phyloP scores from a whole-genome alignment of 352 stramenopile species.

The Heterotrichella gracilis region DNA sequence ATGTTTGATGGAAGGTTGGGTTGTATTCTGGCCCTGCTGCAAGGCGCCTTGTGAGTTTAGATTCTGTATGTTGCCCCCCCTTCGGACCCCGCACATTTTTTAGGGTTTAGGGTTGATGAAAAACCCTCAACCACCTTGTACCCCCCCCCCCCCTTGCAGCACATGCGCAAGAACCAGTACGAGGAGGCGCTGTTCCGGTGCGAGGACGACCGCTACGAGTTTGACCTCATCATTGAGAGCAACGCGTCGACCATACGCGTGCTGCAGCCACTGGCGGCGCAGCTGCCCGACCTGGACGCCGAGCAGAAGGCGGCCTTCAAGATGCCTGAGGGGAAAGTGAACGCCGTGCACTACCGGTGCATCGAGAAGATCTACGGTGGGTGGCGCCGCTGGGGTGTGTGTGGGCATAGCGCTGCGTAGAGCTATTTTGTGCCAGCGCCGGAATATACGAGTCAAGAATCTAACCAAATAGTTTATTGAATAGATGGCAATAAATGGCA shows the following conservation, averaged over 20 bases:
- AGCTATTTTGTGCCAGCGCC: not conserved
- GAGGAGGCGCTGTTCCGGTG: conserved; percentile 92
- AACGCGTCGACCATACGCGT: conserved; percentile 67
- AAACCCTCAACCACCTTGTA: too few species aligned
- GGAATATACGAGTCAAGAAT: too few species aligned
- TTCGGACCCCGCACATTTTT: too few species aligned
- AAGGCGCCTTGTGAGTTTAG: too few species aligned
- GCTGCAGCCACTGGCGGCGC: conserved; percentile 62
- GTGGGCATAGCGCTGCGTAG: not conserved
- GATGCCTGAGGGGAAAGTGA: too few species aligned
- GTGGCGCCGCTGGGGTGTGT: not conserved
- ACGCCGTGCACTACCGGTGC: too few species aligned
- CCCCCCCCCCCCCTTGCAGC: too few species aligned
- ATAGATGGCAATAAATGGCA: conserved; percentile 15
- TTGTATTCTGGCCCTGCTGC: too few species aligned
- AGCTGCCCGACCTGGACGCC: conserved; percentile 37
- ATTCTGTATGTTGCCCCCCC: too few species aligned
- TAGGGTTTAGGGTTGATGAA: too few species aligned
- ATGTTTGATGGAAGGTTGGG: too few species aligned
- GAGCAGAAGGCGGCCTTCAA: conserved; percentile 31
- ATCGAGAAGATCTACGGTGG: too few species aligned
- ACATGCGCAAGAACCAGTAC: conserved; percentile 94
- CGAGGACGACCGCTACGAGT: conserved; percentile 87
- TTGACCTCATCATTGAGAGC: conserved; percentile 76
- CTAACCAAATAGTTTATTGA: not conserved